Base-by-base conservation (phyloP, 768 basidiomycete genomes). In the Termitomyces sp. region DNA sequence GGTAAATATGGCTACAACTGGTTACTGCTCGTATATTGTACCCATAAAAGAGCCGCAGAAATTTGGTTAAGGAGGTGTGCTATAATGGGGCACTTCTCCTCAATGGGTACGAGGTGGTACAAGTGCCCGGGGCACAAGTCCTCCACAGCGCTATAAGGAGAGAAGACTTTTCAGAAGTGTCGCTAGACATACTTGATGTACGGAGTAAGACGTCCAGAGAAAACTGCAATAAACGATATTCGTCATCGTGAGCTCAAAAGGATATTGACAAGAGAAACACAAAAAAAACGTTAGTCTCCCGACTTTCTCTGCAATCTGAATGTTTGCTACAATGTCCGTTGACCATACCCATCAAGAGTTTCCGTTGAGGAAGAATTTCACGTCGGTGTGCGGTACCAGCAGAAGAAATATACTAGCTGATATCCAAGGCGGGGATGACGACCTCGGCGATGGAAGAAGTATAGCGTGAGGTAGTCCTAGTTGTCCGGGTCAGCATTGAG, bases 281-380 rank as follows among this genome's bases (percentile, higher is more conserved):
- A n/a, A n/a, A n/a, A n/a, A n/a, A 94, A 66, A 95, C 93, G 70
- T 96, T 93, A 66, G 82, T 86, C 68, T 94, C 32, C 95, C 96
- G 47, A 94, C 76, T 70, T 97, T 94, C 67, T 98, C 93, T 4
- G 93, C 95, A 63, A 98, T 98, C 76, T 98, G 96, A 58, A 94
- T 93, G 66, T 93, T 95, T n/a, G 96, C 96, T n/a, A n/a, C n/a
- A n/a, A n/a, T n/a, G n/a, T 54, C 96, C 96, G 73, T 99, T 93
- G 58, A 91, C 90, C 30, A 93, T 94, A 46, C 93, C 94, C 47
- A 95, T 72, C 14, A 98, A 76, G 47, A 98, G 75, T 22, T 95
- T 37, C 96, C 96, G 65, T 94, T 95, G 51, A 96, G 69, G 65
- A 90, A 91, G 74, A 98, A 93, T 72, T 90, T 91, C 88, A 91